phyloP scores from a whole-genome alignment of 2,329 filamentous ascomycete species.

The Claviceps fusiformis region DNA sequence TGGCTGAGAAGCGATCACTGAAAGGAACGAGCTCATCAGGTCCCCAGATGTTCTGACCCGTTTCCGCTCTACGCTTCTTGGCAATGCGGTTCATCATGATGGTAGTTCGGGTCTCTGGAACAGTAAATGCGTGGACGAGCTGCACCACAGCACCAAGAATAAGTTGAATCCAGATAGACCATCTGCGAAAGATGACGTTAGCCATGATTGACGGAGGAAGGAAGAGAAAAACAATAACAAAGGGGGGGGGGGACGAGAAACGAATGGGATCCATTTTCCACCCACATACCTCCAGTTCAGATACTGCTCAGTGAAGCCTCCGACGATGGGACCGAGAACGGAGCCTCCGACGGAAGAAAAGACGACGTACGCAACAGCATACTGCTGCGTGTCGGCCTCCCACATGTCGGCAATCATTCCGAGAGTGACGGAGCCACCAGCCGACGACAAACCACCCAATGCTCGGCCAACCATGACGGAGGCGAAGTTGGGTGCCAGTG shows the following conservation, averaged over 20 bases:
- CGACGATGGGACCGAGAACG: slow-evolving; percentile 64
- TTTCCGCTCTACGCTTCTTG: slow-evolving; percentile 52
- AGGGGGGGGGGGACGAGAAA: neutral
- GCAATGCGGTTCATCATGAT: slow-evolving; percentile 70
- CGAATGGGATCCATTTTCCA: neutral
- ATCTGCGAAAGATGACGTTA: slow-evolving; percentile 11
- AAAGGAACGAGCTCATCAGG: slow-evolving; percentile 57
- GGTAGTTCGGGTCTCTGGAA: slow-evolving; percentile 66
- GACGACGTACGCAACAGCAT: slow-evolving; percentile 62
- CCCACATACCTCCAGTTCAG: slow-evolving; percentile 47
- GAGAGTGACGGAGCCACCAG: slow-evolving; percentile 59
- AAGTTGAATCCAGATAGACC: slow-evolving; percentile 76
- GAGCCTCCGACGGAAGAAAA: slow-evolving; percentile 71
- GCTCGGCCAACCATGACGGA: slow-evolving; percentile 57
- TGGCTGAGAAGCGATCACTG: slow-evolving; percentile 41
- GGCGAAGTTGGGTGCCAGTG: slow-evolving; percentile 58
- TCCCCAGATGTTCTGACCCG: slow-evolving; percentile 51
- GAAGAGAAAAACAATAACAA: neutral
- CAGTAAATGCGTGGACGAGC: slow-evolving; percentile 49
- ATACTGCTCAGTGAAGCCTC: slow-evolving; percentile 58
- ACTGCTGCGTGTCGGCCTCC: slow-evolving; percentile 58
- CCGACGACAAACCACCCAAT: slow-evolving; percentile 56
- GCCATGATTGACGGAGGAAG: too few species aligned
- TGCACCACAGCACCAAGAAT: slow-evolving; percentile 64
- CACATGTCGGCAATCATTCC: slow-evolving; percentile 67